Conservation (phyloP, 2,329 filamentous ascomycete species). For the Monosporascus sp. region DNA sequence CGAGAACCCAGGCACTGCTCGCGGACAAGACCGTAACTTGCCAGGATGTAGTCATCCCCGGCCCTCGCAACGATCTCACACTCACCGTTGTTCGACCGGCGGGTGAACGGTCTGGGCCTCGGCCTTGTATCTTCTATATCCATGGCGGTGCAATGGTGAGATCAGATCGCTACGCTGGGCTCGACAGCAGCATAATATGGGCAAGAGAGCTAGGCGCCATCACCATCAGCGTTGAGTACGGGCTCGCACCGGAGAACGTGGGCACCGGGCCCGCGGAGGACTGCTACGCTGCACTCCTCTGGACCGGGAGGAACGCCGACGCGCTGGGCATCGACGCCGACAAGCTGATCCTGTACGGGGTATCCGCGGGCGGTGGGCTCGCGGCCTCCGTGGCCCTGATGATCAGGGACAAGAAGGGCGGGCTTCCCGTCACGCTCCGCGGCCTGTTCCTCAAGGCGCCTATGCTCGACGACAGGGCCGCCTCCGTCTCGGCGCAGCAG, state of each 20-base stretch:
- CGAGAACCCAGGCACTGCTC: slow-evolving; percentile 22
- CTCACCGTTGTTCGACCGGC: slow-evolving; percentile 20
- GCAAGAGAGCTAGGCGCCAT: slow-evolving; percentile 24
- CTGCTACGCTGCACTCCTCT: slow-evolving; percentile 32
- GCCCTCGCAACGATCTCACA: slow-evolving; percentile 17
- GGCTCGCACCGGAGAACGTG: slow-evolving; percentile 25
- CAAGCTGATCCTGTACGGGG: slow-evolving; percentile 49
- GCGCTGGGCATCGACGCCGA: slow-evolving; percentile 37
- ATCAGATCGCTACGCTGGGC: slow-evolving; percentile 26
- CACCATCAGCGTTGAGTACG: slow-evolving; percentile 28
- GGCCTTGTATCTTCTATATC: slow-evolving; percentile 27
- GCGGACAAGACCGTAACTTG: slow-evolving; percentile 22
- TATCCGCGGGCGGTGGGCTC: slow-evolving; percentile 53
- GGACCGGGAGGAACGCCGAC: slow-evolving; percentile 24
- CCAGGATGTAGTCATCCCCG: slow-evolving; percentile 19
- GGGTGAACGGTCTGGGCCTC: background rate
- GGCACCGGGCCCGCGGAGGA: slow-evolving; percentile 29
- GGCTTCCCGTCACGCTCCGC: slow-evolving; percentile 20
- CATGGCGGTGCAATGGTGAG: slow-evolving; percentile 27
- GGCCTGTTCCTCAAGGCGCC: slow-evolving; percentile 35
- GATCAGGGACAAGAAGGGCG: slow-evolving; percentile 30
- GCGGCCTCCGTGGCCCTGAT: slow-evolving; percentile 49
- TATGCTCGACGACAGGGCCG: slow-evolving; percentile 37
- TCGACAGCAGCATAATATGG: slow-evolving; percentile 26
- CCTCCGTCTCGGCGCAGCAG: slow-evolving; percentile 24